These are phyloP conservation scores for Hanseniaspora valbyensis DNA, from an alignment of 805 yeast species.

Conservation along the genomic window DNA sequence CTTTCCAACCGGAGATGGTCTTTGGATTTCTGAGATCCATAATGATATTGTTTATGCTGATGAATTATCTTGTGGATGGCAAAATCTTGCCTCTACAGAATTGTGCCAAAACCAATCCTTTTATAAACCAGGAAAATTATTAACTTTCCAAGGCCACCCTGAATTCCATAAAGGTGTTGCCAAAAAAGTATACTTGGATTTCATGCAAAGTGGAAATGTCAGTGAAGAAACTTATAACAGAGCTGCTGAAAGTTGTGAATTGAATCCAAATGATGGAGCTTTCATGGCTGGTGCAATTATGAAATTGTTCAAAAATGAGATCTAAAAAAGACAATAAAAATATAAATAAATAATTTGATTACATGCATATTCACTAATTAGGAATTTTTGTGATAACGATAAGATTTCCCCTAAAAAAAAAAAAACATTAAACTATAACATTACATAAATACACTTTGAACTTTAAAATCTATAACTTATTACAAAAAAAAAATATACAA, in stretches of 20 bases:
- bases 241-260: slow-evolving; percentile 27
- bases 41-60: slow-evolving; percentile 42
- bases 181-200: slow-evolving; percentile 18
- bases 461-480: too few species aligned
- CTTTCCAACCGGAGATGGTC: slow-evolving; percentile 19
- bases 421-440: not conserved
- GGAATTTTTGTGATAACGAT: too few species aligned
- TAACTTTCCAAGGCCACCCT: slow-evolving; percentile 86
- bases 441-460: too few species aligned
- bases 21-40: slow-evolving; percentile 47
- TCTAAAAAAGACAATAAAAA: not conserved
- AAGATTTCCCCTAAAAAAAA: not conserved
- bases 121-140: slow-evolving; percentile 37
- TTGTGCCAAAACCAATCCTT: slow-evolving; percentile 60
- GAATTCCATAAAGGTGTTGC: slow-evolving; percentile 45
- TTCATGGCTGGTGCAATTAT: slow-evolving; percentile 18
- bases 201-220: slow-evolving; percentile 20
- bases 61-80: slow-evolving; percentile 32
- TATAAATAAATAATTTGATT: too few species aligned
- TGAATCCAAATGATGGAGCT: slow-evolving; percentile 34
- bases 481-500: too few species aligned
- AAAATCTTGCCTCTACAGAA: slow-evolving; percentile 43
- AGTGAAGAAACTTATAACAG: slow-evolving; percentile 23
- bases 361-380: too few species aligned
- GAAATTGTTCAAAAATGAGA: slow-evolving; percentile 16